Evolutionary conservation across 108 stramenopile genomes (phyloP).

Genomic region (Heterococcus sp.): DNA sequence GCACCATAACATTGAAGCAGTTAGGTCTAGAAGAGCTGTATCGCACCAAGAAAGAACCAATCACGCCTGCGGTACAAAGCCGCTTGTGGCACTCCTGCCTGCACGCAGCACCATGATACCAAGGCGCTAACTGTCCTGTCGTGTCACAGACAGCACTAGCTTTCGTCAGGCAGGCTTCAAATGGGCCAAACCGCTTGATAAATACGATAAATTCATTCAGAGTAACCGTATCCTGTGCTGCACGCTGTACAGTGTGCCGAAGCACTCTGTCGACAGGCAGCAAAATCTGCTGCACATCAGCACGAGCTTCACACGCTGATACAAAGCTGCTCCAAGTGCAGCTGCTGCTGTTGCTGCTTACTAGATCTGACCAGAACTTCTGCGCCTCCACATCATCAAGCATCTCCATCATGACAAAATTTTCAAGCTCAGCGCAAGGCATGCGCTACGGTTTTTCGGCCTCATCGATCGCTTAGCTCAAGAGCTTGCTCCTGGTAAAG

Average conservation of each 20-base stretch:
- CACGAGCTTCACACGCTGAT: not conserved
- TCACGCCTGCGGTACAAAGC: not conserved
- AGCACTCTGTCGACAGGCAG: not conserved
- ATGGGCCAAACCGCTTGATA: not conserved
- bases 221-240: not conserved
- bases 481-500: not conserved
- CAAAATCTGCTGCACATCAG: not conserved
- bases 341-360: too few species aligned
- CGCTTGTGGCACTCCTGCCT: not conserved
- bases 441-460: too few species aligned
- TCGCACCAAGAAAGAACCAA: not conserved
- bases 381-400: too few species aligned
- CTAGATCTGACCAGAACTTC: too few species aligned
- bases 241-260: not conserved
- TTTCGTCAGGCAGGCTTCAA: not conserved
- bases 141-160: not conserved
- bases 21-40: not conserved
- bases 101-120: not conserved
- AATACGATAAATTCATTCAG: not conserved
- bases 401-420: too few species aligned
- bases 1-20: not conserved
- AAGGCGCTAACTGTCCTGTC: not conserved
- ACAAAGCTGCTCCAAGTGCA: too few species aligned
- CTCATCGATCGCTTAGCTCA: too few species aligned
- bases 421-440: too few species aligned